Evolutionary conservation across 257 asterid genomes (phyloP).

Genomic region (Solanum microdontum): DNA sequence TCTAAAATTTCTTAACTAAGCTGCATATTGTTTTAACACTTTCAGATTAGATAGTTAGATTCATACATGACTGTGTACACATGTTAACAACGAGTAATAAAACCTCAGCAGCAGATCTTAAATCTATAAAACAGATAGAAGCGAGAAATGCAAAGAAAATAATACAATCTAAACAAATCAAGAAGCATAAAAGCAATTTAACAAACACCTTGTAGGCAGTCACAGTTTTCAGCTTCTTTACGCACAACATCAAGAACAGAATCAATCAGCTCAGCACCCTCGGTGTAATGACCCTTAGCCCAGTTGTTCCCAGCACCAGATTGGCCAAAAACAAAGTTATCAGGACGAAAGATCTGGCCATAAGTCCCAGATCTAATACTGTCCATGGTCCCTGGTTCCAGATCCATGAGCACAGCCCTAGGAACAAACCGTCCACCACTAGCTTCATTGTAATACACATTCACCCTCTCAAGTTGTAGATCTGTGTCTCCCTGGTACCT

Average conservation of each 20-base stretch:
- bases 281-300: slow-evolving; percentile 45
- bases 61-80: background rate
- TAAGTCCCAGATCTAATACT: slow-evolving; percentile 33
- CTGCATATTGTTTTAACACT: background rate
- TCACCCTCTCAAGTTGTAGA: slow-evolving; percentile 31
- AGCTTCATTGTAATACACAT: slow-evolving; percentile 41
- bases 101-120: background rate
- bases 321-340: slow-evolving; percentile 39
- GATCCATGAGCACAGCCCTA: slow-evolving; percentile 45
- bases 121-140: background rate
- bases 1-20: background rate
- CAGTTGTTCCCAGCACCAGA: slow-evolving; percentile 40
- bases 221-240: slow-evolving; percentile 40
- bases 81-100: background rate
- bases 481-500: slow-evolving; percentile 26
- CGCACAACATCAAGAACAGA: slow-evolving; percentile 43
- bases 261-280: slow-evolving; percentile 46
- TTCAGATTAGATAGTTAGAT: background rate
- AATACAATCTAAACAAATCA: background rate
- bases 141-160: background rate
- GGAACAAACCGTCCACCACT: slow-evolving; percentile 34
- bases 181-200: background rate
- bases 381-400: slow-evolving; percentile 45
- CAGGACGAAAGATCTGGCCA: slow-evolving; percentile 41
- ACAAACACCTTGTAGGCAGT: slow-evolving; percentile 36